Conservation (phyloP, 306 rosid species). For the Aeschynomene evenia region DNA sequence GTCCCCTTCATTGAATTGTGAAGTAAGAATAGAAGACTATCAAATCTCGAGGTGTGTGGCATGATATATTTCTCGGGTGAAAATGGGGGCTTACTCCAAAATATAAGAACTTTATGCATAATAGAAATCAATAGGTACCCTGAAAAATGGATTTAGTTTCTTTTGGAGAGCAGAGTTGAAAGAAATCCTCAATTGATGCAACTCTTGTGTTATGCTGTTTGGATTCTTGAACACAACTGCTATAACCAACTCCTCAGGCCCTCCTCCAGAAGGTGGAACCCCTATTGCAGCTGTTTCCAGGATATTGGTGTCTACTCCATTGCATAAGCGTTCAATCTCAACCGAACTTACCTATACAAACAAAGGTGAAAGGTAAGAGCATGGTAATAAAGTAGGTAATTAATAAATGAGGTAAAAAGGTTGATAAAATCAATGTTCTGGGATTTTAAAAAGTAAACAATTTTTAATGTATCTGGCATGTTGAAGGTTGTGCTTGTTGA, state of each 20-base stretch:
- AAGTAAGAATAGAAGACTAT: too few species aligned
- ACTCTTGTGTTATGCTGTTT: conserved; percentile 33
- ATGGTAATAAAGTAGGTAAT: background rate
- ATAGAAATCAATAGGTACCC: conserved; percentile 48
- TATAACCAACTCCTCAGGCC: conserved; percentile 81
- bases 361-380: conserved; percentile 17
- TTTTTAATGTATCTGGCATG: too few species aligned
- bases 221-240: conserved; percentile 67
- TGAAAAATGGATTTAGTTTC: conserved; percentile 84
- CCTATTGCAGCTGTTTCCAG: conserved; percentile 96
- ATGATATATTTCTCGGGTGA: too few species aligned
- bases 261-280: conserved; percentile 83
- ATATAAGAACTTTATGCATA: background rate
- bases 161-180: conserved; percentile 89
- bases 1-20: too few species aligned
- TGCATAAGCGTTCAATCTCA: conserved; percentile 94
- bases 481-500: too few species aligned
- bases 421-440: too few species aligned
- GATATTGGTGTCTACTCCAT: conserved; percentile 53
- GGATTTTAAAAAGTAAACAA: too few species aligned
- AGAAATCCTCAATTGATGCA: conserved; percentile 49
- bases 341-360: conserved; percentile 84
- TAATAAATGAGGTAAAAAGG: too few species aligned
- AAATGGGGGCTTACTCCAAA: too few species aligned
- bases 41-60: too few species aligned